These are phyloP conservation scores for Melocanna baccifera DNA, from an alignment of 176 grass and related monocot species.

Conservation along the genomic window DNA sequence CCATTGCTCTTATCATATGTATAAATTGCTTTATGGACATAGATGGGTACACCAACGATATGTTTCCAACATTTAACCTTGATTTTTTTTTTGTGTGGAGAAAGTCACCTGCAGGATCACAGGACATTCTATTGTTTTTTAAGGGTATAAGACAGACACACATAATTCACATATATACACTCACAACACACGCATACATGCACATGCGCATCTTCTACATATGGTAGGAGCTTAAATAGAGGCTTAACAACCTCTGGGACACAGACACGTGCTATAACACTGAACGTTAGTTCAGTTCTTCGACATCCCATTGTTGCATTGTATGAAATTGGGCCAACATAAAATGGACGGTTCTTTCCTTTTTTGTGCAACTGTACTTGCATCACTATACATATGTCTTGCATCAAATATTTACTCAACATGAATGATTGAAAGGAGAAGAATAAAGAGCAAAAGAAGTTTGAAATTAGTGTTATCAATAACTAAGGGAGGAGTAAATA, in stretches of 20 bases:
- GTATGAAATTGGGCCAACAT: neutral
- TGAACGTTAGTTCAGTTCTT: no score
- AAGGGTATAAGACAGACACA: no score
- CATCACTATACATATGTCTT: neutral
- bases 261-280: no score
- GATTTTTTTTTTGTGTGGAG: neutral
- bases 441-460: neutral
- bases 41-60: neutral
- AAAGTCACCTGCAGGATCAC: neutral
- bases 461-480: neutral
- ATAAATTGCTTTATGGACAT: constrained; percentile 21
- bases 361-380: neutral
- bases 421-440: constrained; percentile 5
- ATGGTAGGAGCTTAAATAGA: no score
- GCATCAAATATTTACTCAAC: neutral
- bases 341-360: neutral
- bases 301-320: neutral
- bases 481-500: neutral
- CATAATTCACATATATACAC: no score
- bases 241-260: no score
- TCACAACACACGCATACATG: no score
- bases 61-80: neutral
- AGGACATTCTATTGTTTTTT: neutral
- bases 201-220: no score
- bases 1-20: neutral